These are phyloP conservation scores for Rhizoclosmatium globosum DNA, from an alignment of 192 early-diverging fungal species.

Conservation along the genomic window DNA sequence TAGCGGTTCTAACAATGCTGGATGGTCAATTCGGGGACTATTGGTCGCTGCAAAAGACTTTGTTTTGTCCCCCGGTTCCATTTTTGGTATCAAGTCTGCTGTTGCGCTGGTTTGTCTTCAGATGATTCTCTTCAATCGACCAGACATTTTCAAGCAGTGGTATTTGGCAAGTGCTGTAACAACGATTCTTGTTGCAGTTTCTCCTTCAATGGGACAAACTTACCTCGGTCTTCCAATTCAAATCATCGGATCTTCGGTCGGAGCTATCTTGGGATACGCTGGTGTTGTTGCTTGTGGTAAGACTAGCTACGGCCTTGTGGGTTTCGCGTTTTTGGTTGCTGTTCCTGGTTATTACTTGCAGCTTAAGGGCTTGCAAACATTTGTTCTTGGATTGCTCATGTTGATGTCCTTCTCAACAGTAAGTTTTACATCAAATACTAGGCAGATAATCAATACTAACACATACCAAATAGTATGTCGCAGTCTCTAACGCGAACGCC, in stretches of 20 bases:
- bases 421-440: background rate
- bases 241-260: slow-evolving; percentile 22
- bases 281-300: slow-evolving; percentile 11
- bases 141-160: slow-evolving; percentile 29
- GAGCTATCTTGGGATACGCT: slow-evolving; percentile 10
- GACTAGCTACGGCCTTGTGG: background rate
- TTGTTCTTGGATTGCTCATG: slow-evolving; percentile 29
- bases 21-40: background rate
- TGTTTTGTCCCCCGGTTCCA: slow-evolving; percentile 23
- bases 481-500: slow-evolving; percentile 6
- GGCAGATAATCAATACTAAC: too few species aligned
- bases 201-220: slow-evolving; percentile 34
- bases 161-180: slow-evolving; percentile 9
- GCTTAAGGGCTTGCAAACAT: background rate
- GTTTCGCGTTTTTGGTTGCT: slow-evolving; percentile 17
- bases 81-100: slow-evolving; percentile 25
- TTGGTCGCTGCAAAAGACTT: slow-evolving; percentile 9
- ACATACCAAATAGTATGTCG: background rate
- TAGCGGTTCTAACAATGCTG: background rate
- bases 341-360: slow-evolving; percentile 18
- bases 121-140: slow-evolving; percentile 15
- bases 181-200: slow-evolving; percentile 30
- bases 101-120: slow-evolving; percentile 3
- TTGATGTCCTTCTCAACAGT: slow-evolving; percentile 30
- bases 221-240: slow-evolving; percentile 31